phyloP scores from a whole-genome alignment of 805 yeast species.

The Phaffomyces antillensis region DNA sequence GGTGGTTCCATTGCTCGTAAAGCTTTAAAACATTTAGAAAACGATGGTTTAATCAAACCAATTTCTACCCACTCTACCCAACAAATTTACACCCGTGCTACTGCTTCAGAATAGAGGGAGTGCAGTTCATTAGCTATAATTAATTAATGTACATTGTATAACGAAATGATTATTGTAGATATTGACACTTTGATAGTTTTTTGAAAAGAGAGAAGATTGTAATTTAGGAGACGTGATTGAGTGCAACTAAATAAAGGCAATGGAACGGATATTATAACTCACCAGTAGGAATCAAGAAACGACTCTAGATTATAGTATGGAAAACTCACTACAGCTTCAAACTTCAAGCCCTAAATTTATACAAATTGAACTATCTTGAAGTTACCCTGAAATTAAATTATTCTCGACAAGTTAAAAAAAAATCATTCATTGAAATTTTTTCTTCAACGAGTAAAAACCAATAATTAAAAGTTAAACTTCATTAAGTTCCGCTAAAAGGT shows the following conservation, averaged over 20 bases:
- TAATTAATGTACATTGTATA: constrained; percentile 24
- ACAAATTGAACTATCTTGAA: not conserved
- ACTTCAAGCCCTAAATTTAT: not conserved
- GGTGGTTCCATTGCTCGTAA: constrained; percentile 99
- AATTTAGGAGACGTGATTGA: too few relatives aligned
- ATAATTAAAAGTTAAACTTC: too few relatives aligned
- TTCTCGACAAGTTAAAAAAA: not conserved
- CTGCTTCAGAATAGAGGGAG: constrained; percentile 48
- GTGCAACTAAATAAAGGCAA: too few relatives aligned
- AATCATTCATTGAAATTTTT: too few relatives aligned
- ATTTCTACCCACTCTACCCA: constrained; percentile 94
- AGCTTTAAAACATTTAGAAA: constrained; percentile 93
- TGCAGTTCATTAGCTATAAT: constrained; percentile 15
- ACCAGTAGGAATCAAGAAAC: too few relatives aligned
- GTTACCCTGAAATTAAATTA: not conserved
- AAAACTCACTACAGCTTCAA: too few relatives aligned
- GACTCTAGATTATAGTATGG: too few relatives aligned
- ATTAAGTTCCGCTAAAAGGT: not conserved
- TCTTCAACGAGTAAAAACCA: too few relatives aligned
- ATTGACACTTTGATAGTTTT: too few relatives aligned
- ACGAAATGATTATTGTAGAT: constrained; percentile 7
- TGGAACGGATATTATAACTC: too few relatives aligned
- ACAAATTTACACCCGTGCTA: constrained; percentile 87
- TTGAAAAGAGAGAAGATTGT: too few relatives aligned
- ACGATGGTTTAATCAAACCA: constrained; percentile 90